Percentiles rank a stretch among this genome's conserved stretches.
Conservation (phyloP, 176 grass and related monocot genomes). For the Elaeis guineensis region DNA sequence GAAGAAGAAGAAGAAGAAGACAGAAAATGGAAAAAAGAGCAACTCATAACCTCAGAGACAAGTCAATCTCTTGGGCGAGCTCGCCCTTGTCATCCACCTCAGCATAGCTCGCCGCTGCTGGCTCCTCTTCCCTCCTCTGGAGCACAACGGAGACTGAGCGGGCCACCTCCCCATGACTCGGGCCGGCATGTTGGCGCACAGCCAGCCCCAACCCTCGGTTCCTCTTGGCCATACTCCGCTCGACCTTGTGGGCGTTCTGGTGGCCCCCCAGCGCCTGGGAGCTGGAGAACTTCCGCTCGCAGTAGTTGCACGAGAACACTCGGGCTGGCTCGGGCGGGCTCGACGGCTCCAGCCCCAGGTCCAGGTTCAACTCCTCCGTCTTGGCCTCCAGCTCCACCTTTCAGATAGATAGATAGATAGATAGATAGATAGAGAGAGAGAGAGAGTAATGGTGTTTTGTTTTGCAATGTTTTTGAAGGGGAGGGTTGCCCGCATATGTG, state of each 20-base stretch:
- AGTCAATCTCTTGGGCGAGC: conserved; percentile 46
- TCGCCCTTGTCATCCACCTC: conserved; percentile 17
- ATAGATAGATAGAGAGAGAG: too few species aligned
- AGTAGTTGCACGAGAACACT: conserved; percentile 79
- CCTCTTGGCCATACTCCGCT: conserved; percentile 36
- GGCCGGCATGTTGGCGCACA: too few species aligned
- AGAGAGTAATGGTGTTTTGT: too few species aligned
- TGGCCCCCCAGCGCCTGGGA: conserved; percentile 93
- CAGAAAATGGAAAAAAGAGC: neutral
- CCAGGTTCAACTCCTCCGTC: conserved; percentile 39
- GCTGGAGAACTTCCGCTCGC: conserved; percentile 65
- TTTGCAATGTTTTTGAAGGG: too few species aligned
- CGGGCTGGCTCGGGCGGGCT: conserved; percentile 28
- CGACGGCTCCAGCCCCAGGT: conserved; percentile 41
- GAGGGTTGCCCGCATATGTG: too few species aligned
- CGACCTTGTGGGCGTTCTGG: conserved; percentile 93
- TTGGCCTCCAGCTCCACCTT: neutral
- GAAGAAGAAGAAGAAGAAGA: neutral
- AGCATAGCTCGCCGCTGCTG: too few species aligned
- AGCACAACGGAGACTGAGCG: too few species aligned
- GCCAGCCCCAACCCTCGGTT: neutral
- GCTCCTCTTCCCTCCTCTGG: too few species aligned
- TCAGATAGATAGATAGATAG: too few species aligned
- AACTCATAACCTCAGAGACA: conserved; percentile 70
- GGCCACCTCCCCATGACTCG: too few species aligned